phyloP scores from a whole-genome alignment of 2,329 filamentous ascomycete genomes.

The Colletotrichum destructivum region DNA sequence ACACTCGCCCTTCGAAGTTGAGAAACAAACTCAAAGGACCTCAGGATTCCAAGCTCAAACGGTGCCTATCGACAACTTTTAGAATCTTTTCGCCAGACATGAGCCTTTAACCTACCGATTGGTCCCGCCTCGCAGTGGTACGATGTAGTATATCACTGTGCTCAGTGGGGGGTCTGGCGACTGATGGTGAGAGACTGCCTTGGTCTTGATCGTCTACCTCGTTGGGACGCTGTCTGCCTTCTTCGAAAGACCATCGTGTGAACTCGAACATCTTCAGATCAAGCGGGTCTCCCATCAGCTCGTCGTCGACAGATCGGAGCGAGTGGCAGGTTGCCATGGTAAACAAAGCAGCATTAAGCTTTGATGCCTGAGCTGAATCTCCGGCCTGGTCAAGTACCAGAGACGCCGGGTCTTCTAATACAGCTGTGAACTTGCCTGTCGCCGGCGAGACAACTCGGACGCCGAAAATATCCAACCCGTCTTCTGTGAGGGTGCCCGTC shows the following conservation, averaged over 20 bases:
- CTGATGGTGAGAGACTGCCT: constrained; percentile 84
- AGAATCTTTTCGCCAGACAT: constrained; percentile 17
- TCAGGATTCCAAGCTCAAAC: constrained; percentile 91
- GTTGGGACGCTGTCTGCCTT: constrained; percentile 79
- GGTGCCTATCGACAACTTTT: constrained; percentile 58
- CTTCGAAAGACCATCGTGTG: constrained; percentile 92
- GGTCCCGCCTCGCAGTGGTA: constrained; percentile 45
- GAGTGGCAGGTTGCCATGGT: constrained; percentile 99
- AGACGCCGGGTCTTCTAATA: constrained; percentile 76
- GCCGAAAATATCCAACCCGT: constrained; percentile 93
- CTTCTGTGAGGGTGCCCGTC: constrained; percentile 97
- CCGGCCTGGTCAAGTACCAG: constrained; percentile 60
- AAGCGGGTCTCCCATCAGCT: constrained; percentile 92
- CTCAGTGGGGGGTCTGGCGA: constrained; percentile 82
- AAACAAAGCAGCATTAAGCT: constrained; percentile 78
- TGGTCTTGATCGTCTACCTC: constrained; percentile 82
- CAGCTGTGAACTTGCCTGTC: constrained; percentile 78
- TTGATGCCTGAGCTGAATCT: constrained; percentile 24
- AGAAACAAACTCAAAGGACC: constrained; percentile 94
- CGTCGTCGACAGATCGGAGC: constrained; percentile 86
- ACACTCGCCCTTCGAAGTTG: constrained; percentile 94
- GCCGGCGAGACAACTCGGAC: constrained; percentile 82
- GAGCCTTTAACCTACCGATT: constrained; percentile 45
- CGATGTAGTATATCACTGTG: constrained; percentile 45
- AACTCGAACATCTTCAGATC: constrained; percentile 99